Evolutionary conservation across 179 eudicot genomes (phyloP).

Genomic region (Beta corolliflora): DNA sequence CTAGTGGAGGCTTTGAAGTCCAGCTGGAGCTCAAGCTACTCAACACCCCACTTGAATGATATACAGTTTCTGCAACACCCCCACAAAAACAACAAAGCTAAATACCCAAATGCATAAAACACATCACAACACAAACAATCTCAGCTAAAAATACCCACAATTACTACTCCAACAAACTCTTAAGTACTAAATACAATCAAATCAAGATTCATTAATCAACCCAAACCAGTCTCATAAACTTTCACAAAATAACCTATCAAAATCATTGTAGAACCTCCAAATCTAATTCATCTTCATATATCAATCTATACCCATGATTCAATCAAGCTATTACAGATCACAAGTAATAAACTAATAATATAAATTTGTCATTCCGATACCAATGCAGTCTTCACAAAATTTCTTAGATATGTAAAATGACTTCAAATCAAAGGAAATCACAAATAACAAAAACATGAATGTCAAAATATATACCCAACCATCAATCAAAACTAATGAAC

Average conservation of each 20-base stretch:
- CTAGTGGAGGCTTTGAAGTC: constrained; percentile 92
- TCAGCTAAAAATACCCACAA: not conserved
- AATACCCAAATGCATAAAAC: not conserved
- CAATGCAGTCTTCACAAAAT: too few species aligned
- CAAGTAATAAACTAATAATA: not conserved
- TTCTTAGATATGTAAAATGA: not conserved
- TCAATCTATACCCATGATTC: not conserved
- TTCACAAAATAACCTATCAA: not conserved
- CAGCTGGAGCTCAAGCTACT: constrained; percentile 90
- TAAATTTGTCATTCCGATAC: not conserved
- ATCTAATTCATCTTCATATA: not conserved
- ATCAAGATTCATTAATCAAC: not conserved
- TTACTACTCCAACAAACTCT: not conserved
- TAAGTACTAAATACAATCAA: not conserved
- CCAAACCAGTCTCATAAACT: not conserved
- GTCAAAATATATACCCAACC: too few species aligned
- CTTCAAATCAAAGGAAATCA: not conserved
- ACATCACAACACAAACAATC: not conserved
- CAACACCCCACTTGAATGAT: constrained; percentile 89
- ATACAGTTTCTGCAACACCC: constrained; percentile 71
- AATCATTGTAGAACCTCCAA: not conserved
- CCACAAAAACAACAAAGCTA: constrained; percentile 9
- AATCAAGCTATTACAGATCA: constrained; percentile 1
- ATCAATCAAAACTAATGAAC: not conserved
- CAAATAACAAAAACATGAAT: not conserved